These are phyloP conservation scores for Globisporangium middletonii DNA, from an alignment of 352 stramenopile genomes.

Conservation along the genomic window DNA sequence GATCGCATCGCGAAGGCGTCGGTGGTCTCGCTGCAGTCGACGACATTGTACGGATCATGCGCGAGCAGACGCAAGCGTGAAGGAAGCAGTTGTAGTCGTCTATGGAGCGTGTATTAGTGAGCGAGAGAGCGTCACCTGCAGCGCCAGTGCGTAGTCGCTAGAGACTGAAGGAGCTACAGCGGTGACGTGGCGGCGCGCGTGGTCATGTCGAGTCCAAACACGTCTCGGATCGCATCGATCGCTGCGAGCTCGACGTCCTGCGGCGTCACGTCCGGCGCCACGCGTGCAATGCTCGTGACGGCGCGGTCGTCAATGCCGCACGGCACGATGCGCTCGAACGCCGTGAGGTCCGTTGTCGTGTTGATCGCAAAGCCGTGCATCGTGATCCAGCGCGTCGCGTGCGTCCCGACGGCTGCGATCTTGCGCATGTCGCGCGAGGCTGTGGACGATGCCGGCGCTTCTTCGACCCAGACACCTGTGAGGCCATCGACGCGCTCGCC, in stretches of 20 bases:
- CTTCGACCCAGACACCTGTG: conserved; percentile 96
- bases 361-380: conserved; percentile 99
- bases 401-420: conserved; percentile 95
- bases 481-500: conserved; percentile 88
- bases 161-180: conserved; percentile 8
- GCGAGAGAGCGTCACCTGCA: background rate
- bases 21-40: conserved; percentile 66
- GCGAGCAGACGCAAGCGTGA: conserved; percentile 16
- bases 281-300: conserved; percentile 75
- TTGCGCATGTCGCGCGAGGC: conserved; percentile 84
- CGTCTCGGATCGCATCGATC: conserved; percentile 52
- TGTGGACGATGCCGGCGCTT: conserved; percentile 7
- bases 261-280: conserved; percentile 43
- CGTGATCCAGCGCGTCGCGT: conserved; percentile 95
- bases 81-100: background rate
- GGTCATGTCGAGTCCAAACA: conserved; percentile 67
- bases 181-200: conserved; percentile 35
- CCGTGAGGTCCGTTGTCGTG: conserved; percentile 87
- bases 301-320: conserved; percentile 93
- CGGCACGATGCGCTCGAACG: conserved; percentile 95
- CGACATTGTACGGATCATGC: conserved; percentile 36
- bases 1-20: conserved; percentile 23
- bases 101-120: conserved; percentile 8
- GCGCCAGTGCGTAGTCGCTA: background rate
- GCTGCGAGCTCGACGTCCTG: conserved; percentile 60